Percentiles rank a stretch among this genome's conserved stretches.
Conservation (phyloP, 192 early-diverging fungal species). For the Allomyces macrogynus region DNA sequence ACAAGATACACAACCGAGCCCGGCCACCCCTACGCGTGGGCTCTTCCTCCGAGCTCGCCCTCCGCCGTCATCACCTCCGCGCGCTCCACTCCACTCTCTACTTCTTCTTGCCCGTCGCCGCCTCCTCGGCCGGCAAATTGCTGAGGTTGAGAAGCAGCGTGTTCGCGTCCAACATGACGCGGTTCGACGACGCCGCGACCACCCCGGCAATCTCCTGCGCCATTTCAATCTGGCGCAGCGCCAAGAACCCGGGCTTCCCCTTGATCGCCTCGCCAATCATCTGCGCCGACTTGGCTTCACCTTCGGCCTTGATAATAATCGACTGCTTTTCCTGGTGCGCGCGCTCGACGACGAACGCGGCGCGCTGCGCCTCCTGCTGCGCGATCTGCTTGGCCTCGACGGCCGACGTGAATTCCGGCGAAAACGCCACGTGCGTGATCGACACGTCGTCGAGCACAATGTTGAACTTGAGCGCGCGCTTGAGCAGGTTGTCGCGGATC, state of each 20-base stretch:
- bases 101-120: too few species aligned
- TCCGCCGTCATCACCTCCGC: too few species aligned
- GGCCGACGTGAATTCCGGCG: slow-evolving; percentile 80
- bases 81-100: too few species aligned
- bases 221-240: slow-evolving; percentile 78
- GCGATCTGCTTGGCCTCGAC: slow-evolving; percentile 99
- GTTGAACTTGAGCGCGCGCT: slow-evolving; percentile 68
- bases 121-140: slow-evolving; percentile 3
- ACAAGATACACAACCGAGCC: too few species aligned
- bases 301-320: slow-evolving; percentile 86
- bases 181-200: slow-evolving; percentile 69
- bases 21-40: too few species aligned
- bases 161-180: slow-evolving; percentile 75
- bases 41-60: too few species aligned
- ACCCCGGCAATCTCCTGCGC: slow-evolving; percentile 81
- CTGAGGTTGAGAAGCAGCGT: slow-evolving; percentile 82
- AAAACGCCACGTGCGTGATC: slow-evolving; percentile 90
- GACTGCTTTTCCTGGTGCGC: slow-evolving; percentile 95
- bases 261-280: slow-evolving; percentile 93
- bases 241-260: slow-evolving; percentile 92
- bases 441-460: slow-evolving; percentile 91
- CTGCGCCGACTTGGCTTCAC: slow-evolving; percentile 82
- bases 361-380: slow-evolving; percentile 94
- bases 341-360: slow-evolving; percentile 80
- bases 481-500: slow-evolving; percentile 65